Evolutionary conservation across 371 early-diverging fungal species (phyloP).

Genomic region (Haplosporangium sp.): DNA sequence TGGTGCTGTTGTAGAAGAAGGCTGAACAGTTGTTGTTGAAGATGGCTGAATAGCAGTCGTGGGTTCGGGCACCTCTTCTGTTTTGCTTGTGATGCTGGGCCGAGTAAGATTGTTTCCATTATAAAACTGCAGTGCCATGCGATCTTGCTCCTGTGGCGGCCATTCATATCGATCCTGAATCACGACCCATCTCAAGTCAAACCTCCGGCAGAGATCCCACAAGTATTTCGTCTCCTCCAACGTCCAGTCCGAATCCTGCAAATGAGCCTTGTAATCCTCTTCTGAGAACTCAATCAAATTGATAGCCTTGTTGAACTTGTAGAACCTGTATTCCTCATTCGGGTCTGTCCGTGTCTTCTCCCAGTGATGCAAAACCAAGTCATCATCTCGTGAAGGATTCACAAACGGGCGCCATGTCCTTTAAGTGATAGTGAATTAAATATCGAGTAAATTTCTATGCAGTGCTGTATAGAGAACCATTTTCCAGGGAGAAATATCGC

Average conservation of each 20-base stretch:
- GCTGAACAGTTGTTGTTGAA: neutral
- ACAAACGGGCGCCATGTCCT: constrained; percentile 81
- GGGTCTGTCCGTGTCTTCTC: constrained; percentile 67
- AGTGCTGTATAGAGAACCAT: too few relatives aligned
- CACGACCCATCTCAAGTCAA: constrained; percentile 86
- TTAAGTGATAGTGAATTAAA: neutral
- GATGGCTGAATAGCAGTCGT: neutral
- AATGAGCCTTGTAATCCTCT: constrained; percentile 75
- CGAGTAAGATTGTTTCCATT: constrained; percentile 19
- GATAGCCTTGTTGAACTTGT: constrained; percentile 73
- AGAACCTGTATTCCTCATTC: constrained; percentile 70
- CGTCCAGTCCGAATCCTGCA: constrained; percentile 83
- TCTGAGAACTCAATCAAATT: constrained; percentile 72
- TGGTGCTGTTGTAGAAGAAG: neutral
- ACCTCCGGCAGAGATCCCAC: constrained; percentile 77
- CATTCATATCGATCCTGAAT: constrained; percentile 86
- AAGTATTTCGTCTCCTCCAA: constrained; percentile 89
- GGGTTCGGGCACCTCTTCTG: neutral
- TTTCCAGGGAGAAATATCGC: neutral
- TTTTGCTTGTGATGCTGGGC: neutral
- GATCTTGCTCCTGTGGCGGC: constrained; percentile 53
- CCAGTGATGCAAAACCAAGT: constrained; percentile 82
- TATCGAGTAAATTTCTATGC: neutral
- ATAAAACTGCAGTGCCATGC: constrained; percentile 31
- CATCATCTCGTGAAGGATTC: constrained; percentile 83